Evolutionary conservation across 2,329 filamentous ascomycete species (phyloP).

Genomic region (Alternaria ethzedia): DNA sequence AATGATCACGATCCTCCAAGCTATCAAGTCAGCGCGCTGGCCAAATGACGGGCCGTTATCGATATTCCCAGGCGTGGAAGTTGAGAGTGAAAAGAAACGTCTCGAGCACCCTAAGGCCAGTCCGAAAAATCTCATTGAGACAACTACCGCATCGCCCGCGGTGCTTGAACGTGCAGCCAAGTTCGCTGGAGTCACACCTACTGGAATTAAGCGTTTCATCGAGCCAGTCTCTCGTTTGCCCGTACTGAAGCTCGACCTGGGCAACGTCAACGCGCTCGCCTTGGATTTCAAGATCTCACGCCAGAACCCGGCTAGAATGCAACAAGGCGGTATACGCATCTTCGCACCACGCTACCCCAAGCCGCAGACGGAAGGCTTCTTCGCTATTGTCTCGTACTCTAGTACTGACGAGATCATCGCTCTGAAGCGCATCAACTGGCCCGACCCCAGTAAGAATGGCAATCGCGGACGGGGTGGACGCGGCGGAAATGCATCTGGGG

Average conservation of each 20-base stretch:
- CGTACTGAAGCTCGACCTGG: conserved; percentile 67
- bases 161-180: conserved; percentile 50
- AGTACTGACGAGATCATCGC: conserved; percentile 78
- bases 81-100: conserved; percentile 52
- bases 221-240: conserved; percentile 73
- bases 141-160: conserved; percentile 29
- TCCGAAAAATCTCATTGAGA: conserved; percentile 49
- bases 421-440: conserved; percentile 86
- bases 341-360: conserved; percentile 93
- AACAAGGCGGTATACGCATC: conserved; percentile 68
- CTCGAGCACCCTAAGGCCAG: conserved; percentile 48
- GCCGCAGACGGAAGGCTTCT: conserved; percentile 92
- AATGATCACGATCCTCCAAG: conserved; percentile 88
- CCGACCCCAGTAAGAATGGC: conserved; percentile 30
- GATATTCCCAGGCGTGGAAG: conserved; percentile 76
- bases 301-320: conserved; percentile 60
- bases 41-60: conserved; percentile 79
- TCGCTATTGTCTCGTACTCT: conserved; percentile 75
- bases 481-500: conserved; percentile 14
- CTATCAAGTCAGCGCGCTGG: conserved; percentile 92
- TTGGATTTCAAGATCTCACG: conserved; percentile 70
- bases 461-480: conserved; percentile 10
- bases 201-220: conserved; percentile 57
- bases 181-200: conserved; percentile 58
- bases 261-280: conserved; percentile 66